A percentile compares a stretch with the other conserved stretches of the same genome.
Evolutionary conservation across 2,329 filamentous ascomycete species (phyloP).

Genomic region (Xylaria digitata): DNA sequence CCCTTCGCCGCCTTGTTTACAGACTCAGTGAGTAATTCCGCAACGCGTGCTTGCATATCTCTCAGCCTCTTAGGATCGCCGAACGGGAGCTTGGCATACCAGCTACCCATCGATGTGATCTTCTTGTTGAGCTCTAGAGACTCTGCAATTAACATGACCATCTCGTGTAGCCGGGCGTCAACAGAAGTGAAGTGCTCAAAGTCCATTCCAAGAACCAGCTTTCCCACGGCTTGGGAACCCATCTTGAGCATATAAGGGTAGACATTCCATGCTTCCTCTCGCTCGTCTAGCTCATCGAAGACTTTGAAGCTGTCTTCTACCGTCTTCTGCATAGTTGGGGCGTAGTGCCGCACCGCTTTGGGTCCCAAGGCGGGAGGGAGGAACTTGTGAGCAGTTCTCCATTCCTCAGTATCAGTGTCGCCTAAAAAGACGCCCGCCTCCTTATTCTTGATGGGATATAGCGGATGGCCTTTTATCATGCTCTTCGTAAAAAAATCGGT

Average conservation of each 20-base stretch:
- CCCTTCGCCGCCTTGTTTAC: constrained; percentile 55
- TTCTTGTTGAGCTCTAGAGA: constrained; percentile 69
- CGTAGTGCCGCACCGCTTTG: constrained; percentile 70
- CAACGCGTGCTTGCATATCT: constrained; percentile 50
- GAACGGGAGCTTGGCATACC: constrained; percentile 68
- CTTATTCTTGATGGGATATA: constrained; percentile 56
- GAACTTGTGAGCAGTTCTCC: constrained; percentile 69
- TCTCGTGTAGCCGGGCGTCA: constrained; percentile 62
- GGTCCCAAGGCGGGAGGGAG: constrained; percentile 68
- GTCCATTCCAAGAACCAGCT: constrained; percentile 59
- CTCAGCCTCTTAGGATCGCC: constrained; percentile 63
- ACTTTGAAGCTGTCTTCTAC: constrained; percentile 63
- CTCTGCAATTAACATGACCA: constrained; percentile 63
- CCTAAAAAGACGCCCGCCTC: constrained; percentile 59
- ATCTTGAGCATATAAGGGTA: constrained; percentile 64
- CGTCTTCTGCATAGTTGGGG: constrained; percentile 67
- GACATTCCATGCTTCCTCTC: constrained; percentile 60
- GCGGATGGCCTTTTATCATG: constrained; percentile 62
- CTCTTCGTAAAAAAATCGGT: constrained; percentile 65
- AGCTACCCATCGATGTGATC: constrained; percentile 63
- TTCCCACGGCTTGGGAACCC: constrained; percentile 58
- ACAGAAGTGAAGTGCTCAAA: constrained; percentile 57
- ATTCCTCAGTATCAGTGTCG: constrained; percentile 64
- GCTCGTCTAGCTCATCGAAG: constrained; percentile 63
- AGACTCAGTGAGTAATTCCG: constrained; percentile 53